phyloP scores from a whole-genome alignment of 768 basidiomycete genomes.

The Panus rudis region DNA sequence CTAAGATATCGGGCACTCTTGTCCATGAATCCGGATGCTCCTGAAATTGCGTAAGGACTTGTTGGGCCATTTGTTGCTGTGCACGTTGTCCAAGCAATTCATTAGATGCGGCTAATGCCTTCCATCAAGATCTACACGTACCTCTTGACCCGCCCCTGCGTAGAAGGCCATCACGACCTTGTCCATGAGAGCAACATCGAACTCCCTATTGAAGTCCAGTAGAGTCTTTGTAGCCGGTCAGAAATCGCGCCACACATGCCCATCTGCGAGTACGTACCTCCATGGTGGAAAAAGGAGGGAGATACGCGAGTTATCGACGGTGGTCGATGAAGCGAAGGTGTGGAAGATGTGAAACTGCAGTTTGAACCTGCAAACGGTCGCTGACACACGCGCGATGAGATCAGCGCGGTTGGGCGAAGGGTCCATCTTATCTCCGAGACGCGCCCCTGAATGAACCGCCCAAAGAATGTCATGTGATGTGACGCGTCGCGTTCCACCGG shows the following conservation, averaged over 20 bases:
- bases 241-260: background rate
- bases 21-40: slow-evolving; percentile 97
- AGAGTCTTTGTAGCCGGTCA: slow-evolving; percentile 48
- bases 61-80: slow-evolving; percentile 94
- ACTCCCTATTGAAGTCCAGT: slow-evolving; percentile 89
- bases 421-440: too few relatives aligned
- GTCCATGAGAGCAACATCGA: slow-evolving; percentile 90
- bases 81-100: slow-evolving; percentile 5
- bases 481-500: too few relatives aligned
- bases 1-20: slow-evolving; percentile 89
- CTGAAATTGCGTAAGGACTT: slow-evolving; percentile 91
- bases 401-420: too few relatives aligned
- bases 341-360: background rate
- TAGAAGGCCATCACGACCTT: slow-evolving; percentile 91
- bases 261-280: slow-evolving; percentile 26
- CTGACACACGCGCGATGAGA: too few relatives aligned
- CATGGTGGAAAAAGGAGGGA: slow-evolving; percentile 26
- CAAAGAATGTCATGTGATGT: too few relatives aligned
- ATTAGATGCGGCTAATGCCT: background rate
- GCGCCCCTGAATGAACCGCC: too few relatives aligned
- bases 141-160: slow-evolving; percentile 78
- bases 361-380: too few relatives aligned
- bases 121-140: slow-evolving; percentile 29
- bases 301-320: slow-evolving; percentile 16
- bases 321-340: slow-evolving; percentile 6